phyloP scores from a whole-genome alignment of 2,329 filamentous ascomycete species.

The Sarocladium oryzae region DNA sequence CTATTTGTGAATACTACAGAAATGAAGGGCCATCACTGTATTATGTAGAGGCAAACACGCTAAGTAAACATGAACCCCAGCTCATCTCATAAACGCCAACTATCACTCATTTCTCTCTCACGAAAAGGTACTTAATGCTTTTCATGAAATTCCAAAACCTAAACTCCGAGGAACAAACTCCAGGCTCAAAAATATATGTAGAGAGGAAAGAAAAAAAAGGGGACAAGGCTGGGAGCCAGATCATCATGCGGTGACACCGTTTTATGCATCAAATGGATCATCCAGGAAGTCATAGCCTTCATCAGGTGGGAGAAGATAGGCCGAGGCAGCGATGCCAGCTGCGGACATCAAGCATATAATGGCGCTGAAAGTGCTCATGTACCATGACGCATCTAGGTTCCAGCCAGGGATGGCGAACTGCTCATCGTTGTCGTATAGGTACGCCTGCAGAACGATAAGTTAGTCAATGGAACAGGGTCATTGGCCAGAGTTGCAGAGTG shows the following conservation, averaged over 20 bases:
- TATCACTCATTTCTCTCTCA: not conserved
- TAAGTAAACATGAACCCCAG: not conserved
- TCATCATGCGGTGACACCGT: too few relatives aligned
- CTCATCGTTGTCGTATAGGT: slow-evolving; percentile 74
- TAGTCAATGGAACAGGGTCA: too few relatives aligned
- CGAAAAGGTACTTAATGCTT: too few relatives aligned
- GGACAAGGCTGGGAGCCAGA: too few relatives aligned
- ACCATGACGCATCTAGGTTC: slow-evolving; percentile 73
- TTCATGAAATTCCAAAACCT: too few relatives aligned
- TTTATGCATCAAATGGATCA: slow-evolving; percentile 46
- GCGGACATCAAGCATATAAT: slow-evolving; percentile 46
- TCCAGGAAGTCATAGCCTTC: slow-evolving; percentile 73
- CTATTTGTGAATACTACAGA: too few relatives aligned
- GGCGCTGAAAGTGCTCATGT: slow-evolving; percentile 56
- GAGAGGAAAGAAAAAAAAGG: not conserved
- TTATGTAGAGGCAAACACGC: too few relatives aligned
- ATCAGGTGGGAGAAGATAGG: slow-evolving; percentile 67
- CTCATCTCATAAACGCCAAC: not conserved
- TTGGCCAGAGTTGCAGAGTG: not conserved
- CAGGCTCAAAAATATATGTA: not conserved
- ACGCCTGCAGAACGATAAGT: slow-evolving; percentile 53
- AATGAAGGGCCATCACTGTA: too few relatives aligned
- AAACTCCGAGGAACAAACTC: not conserved
- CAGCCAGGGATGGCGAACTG: slow-evolving; percentile 77
- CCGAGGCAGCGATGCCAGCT: slow-evolving; percentile 57